Evolutionary conservation across 345 rosid genomes (phyloP).

Genomic region (Boechera divaricarpa): DNA sequence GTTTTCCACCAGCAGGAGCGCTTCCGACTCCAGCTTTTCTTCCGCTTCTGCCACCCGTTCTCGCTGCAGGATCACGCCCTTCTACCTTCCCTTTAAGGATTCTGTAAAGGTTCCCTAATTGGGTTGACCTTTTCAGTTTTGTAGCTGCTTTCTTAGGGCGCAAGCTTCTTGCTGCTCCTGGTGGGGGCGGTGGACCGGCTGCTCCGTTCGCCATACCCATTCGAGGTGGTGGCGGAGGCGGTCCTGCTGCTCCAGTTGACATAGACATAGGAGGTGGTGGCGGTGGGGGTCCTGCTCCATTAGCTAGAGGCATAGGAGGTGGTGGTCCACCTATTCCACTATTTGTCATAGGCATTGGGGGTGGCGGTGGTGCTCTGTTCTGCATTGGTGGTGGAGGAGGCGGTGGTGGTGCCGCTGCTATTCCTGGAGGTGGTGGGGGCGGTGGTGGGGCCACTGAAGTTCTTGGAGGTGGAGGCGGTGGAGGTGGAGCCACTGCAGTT

Average conservation of each 20-base stretch:
- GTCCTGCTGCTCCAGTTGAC: conserved; percentile 48
- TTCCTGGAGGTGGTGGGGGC: conserved; percentile 35
- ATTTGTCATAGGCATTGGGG: conserved; percentile 22
- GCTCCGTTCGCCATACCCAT: conserved; percentile 48
- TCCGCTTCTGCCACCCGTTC: conserved; percentile 46
- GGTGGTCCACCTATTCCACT: conserved; percentile 45
- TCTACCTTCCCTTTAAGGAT: conserved; percentile 78
- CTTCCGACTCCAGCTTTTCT: conserved; percentile 44
- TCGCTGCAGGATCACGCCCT: conserved; percentile 57
- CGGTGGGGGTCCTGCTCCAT: conserved; percentile 62
- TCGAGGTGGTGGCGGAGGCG: conserved; percentile 65
- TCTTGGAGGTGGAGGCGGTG: conserved; percentile 43
- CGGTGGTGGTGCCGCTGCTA: conserved; percentile 24
- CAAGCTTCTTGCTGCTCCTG: conserved; percentile 58
- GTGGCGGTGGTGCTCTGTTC: conserved; percentile 34
- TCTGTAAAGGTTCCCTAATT: conserved; percentile 74
- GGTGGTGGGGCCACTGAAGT: conserved; percentile 14
- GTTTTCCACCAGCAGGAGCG: conserved; percentile 57
- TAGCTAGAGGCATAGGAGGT: conserved; percentile 43
- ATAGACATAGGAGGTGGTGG: conserved; percentile 61
- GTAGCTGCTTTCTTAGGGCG: conserved; percentile 73
- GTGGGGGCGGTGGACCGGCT: conserved; percentile 74
- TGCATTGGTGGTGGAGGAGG: conserved; percentile 32
- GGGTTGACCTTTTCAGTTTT: conserved; percentile 83
- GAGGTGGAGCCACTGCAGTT: conserved; percentile 14